Evolutionary conservation across 352 stramenopile genomes (phyloP).

Genomic region (Phytopythium vexans): DNA sequence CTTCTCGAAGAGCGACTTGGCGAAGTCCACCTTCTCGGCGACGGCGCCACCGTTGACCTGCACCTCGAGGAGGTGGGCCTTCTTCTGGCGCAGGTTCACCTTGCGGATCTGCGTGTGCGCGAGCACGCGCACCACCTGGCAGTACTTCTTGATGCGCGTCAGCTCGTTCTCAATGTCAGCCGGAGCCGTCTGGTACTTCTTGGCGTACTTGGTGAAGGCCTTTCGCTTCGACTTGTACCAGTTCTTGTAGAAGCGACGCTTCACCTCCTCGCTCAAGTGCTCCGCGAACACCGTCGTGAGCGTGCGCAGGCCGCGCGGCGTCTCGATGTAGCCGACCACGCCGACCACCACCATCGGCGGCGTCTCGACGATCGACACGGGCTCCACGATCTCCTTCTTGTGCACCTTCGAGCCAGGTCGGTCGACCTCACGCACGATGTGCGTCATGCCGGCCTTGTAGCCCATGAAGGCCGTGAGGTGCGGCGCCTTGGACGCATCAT

Average conservation of each 20-base stretch:
- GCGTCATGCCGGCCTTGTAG: constrained; percentile 99
- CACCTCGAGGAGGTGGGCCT: constrained; percentile 99
- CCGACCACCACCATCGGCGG: constrained; percentile 99
- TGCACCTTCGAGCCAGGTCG: constrained; percentile 99
- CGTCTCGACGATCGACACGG: constrained; percentile 99
- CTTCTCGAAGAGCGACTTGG: constrained; percentile 99
- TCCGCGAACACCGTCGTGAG: constrained; percentile 99
- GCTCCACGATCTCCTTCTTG: constrained; percentile 99
- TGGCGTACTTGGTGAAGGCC: constrained; percentile 99
- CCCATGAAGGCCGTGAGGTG: constrained; percentile 99
- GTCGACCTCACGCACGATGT: constrained; percentile 99
- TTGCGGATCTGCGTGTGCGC: constrained; percentile 99
- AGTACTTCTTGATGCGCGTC: constrained; percentile 99
- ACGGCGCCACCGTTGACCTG: constrained; percentile 99
- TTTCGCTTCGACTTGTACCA: constrained; percentile 99
- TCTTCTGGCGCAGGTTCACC: constrained; percentile 99
- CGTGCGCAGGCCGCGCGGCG: constrained; percentile 96
- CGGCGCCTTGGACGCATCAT: constrained; percentile 94
- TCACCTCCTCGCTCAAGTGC: constrained; percentile 99
- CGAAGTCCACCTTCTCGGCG: constrained; percentile 99
- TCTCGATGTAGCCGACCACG: constrained; percentile 99
- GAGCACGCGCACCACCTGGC: constrained; percentile 98
- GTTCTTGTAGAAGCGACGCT: constrained; percentile 99
- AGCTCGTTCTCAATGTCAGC: constrained; percentile 96
- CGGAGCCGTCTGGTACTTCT: constrained; percentile 97